A percentile compares a stretch with the other conserved stretches of the same genome.
These are phyloP conservation scores for Amphicarpaea edgeworthii DNA, from an alignment of 306 rosid species.

Conservation along the genomic window DNA sequence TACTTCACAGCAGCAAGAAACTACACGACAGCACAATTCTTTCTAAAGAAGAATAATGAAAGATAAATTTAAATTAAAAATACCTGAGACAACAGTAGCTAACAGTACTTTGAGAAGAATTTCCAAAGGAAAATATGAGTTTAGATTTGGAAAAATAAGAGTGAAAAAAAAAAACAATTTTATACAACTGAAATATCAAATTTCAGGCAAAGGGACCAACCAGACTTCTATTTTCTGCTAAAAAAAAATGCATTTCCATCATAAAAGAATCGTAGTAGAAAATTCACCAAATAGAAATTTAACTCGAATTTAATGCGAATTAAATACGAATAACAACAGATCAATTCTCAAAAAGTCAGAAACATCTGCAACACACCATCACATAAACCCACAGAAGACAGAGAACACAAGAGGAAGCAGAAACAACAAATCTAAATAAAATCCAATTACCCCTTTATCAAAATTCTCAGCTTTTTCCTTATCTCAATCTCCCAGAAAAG, in stretches of 20 bases:
- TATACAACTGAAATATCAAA: slow-evolving; percentile 24
- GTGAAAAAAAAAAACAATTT: neutral
- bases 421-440: slow-evolving; percentile 41
- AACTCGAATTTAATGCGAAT: slow-evolving; percentile 35
- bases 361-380: slow-evolving; percentile 28
- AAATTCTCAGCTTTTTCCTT: slow-evolving; percentile 46
- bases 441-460: slow-evolving; percentile 26
- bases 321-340: slow-evolving; percentile 28
- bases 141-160: slow-evolving; percentile 27
- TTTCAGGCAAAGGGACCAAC: slow-evolving; percentile 32
- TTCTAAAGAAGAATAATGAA: slow-evolving; percentile 12
- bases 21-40: neutral
- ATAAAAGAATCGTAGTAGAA: neutral
- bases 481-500: slow-evolving; percentile 42
- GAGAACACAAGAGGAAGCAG: slow-evolving; percentile 13
- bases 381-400: slow-evolving; percentile 30
- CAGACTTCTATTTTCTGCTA: slow-evolving; percentile 4
- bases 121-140: slow-evolving; percentile 28
- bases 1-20: neutral
- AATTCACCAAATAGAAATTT: slow-evolving; percentile 16
- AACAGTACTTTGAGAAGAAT: slow-evolving; percentile 17
- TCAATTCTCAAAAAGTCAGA: slow-evolving; percentile 41
- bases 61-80: neutral
- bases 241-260: slow-evolving; percentile 37
- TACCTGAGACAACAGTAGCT: slow-evolving; percentile 29